A percentile compares a stretch with the other conserved stretches of the same genome.
These are phyloP conservation scores for Vaccinium myrtillus DNA, from an alignment of 148 eudicot species.

Conservation along the genomic window DNA sequence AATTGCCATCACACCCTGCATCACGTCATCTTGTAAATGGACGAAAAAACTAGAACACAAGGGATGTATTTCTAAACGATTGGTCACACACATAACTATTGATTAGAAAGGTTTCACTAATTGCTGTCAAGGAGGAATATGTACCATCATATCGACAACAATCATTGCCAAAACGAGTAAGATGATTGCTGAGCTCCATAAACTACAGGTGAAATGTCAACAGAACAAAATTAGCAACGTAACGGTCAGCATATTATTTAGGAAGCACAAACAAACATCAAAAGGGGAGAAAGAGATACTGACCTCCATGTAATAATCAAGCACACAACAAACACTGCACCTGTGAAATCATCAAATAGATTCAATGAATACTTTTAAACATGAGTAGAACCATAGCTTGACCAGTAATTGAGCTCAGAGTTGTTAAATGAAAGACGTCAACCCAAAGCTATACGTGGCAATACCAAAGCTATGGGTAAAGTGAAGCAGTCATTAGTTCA, in stretches of 20 bases:
- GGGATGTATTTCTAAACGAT: not conserved
- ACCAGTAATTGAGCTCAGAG: not conserved
- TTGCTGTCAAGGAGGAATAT: constrained; percentile 16
- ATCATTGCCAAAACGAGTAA: constrained; percentile 89
- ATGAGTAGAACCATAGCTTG: not conserved
- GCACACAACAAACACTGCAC: constrained; percentile 91
- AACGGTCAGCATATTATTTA: not conserved
- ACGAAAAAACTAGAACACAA: not conserved
- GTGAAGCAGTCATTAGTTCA: not conserved
- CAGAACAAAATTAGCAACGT: constrained; percentile 1
- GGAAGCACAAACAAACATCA: constrained; percentile 17
- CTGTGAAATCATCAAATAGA: constrained; percentile 41
- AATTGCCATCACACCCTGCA: constrained; percentile 98
- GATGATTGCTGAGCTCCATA: constrained; percentile 91
- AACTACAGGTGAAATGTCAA: constrained; percentile 39
- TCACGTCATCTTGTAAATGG: constrained; percentile 22
- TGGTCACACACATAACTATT: not conserved
- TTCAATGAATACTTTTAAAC: constrained; percentile 12
- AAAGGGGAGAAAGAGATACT: constrained; percentile 27
- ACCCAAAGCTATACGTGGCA: not conserved
- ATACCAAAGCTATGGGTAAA: not conserved
- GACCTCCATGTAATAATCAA: constrained; percentile 89
- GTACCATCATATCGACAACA: constrained; percentile 88
- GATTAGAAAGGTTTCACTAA: constrained; percentile 8
- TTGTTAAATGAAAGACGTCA: not conserved